phyloP scores from a whole-genome alignment of 768 basidiomycete genomes.

The Termitomyces sp. region DNA sequence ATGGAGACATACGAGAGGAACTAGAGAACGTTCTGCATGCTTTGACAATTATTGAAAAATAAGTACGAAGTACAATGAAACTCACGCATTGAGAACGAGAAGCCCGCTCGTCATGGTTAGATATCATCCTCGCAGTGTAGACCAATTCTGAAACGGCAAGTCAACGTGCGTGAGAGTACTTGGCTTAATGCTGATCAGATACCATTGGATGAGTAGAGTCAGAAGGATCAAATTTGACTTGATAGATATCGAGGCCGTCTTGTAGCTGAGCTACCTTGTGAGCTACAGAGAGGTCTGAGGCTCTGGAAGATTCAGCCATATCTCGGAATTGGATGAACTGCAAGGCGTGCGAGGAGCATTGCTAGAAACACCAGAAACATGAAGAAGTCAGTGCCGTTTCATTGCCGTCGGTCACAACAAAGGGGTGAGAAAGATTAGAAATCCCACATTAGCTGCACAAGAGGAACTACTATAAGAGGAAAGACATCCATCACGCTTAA shows the following conservation, averaged over 20 bases:
- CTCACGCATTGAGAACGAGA: constrained; percentile 51
- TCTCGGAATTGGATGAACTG: background rate
- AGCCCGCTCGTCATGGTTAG: constrained; percentile 35
- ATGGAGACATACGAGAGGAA: constrained; percentile 36
- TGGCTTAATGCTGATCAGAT: background rate
- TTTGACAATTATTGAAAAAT: background rate
- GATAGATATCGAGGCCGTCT: constrained; percentile 21
- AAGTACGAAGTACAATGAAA: constrained; percentile 4
- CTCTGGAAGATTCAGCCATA: constrained; percentile 1
- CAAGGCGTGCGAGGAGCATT: background rate
- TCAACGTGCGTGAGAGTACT: background rate
- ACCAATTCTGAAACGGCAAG: constrained; percentile 41
- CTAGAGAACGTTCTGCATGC: constrained; percentile 53
- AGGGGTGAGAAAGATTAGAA: background rate
- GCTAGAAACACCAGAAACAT: too few species aligned
- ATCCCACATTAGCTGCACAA: background rate
- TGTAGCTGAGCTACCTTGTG: constrained; percentile 3
- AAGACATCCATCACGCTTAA: background rate
- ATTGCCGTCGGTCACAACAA: constrained; percentile 1
- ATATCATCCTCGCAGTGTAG: constrained; percentile 33
- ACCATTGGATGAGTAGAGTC: constrained; percentile 47
- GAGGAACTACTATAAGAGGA: background rate
- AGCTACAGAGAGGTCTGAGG: constrained; percentile 2
- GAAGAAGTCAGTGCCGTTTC: background rate
- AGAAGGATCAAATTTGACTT: constrained; percentile 28